Evolutionary conservation across 2,329 filamentous ascomycete species (phyloP).

Genomic region (Triangularia setosa): DNA sequence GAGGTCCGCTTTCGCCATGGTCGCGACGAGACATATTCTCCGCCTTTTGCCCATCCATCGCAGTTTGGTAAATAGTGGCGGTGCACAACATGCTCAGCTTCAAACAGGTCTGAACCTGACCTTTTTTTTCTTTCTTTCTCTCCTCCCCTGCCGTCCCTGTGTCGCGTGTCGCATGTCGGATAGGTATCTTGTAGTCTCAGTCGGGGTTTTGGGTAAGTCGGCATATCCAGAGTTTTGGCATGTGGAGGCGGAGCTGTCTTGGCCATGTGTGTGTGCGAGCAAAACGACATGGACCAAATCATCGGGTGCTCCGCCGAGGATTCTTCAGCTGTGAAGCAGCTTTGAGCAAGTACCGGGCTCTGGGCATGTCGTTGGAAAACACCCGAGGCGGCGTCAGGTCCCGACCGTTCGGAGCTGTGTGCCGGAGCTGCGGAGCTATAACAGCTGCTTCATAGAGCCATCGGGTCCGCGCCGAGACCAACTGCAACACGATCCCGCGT

Average conservation of each 20-base stretch:
- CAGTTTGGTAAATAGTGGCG: constrained; percentile 3
- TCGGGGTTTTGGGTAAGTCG: background rate
- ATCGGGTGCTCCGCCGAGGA: constrained; percentile 2
- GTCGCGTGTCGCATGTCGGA: background rate
- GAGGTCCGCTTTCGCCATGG: background rate
- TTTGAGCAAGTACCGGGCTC: background rate
- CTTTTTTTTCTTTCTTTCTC: too few species aligned
- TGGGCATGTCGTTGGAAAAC: constrained; percentile 3
- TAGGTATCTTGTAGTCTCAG: background rate
- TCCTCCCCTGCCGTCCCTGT: background rate
- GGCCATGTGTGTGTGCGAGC: background rate
- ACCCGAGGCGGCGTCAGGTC: constrained; percentile 3
- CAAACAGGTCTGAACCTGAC: background rate
- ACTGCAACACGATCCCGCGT: background rate
- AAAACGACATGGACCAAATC: background rate
- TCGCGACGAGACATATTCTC: constrained; percentile 1
- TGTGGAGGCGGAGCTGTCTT: background rate
- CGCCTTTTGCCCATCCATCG: background rate
- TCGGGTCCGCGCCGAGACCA: background rate
- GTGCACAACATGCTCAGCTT: background rate
- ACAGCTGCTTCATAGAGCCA: background rate
- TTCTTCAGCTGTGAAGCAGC: constrained; percentile 10
- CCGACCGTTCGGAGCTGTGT: constrained; percentile 14
- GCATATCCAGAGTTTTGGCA: background rate
- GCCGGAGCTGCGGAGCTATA: constrained; percentile 9